Evolutionary conservation across 192 early-diverging fungal genomes (phyloP).

Genomic region (Lunasporangiospora selenospora): DNA sequence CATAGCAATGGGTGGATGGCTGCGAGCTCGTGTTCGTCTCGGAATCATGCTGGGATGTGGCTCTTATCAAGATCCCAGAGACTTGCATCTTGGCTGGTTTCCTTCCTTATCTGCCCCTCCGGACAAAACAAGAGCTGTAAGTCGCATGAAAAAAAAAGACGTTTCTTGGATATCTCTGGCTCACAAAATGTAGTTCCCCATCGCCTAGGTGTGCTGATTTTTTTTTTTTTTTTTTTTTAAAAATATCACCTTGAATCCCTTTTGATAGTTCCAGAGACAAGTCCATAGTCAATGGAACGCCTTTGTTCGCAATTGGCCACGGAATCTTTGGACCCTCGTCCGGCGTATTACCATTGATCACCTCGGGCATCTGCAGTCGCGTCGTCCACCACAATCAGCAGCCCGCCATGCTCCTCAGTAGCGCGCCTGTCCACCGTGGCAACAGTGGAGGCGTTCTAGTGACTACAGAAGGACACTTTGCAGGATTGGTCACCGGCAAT

Average conservation of each 20-base stretch:
- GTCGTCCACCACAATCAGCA: slow-evolving; percentile 21
- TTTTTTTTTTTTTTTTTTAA: neutral
- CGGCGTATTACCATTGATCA: slow-evolving; percentile 31
- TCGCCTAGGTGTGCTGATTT: too few relatives aligned
- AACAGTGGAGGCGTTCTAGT: slow-evolving; percentile 50
- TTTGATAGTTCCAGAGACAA: slow-evolving; percentile 19
- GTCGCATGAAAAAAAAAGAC: too few relatives aligned
- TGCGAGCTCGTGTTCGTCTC: slow-evolving; percentile 43
- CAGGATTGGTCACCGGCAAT: slow-evolving; percentile 45
- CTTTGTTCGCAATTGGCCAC: slow-evolving; percentile 47
- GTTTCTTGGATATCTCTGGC: too few relatives aligned
- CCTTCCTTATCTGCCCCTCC: slow-evolving; percentile 26
- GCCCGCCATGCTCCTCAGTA: slow-evolving; percentile 43
- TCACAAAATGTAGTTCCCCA: too few relatives aligned
- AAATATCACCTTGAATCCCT: neutral
- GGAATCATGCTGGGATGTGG: slow-evolving; percentile 49
- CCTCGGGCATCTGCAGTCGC: slow-evolving; percentile 43
- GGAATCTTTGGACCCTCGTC: slow-evolving; percentile 48
- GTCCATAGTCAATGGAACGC: slow-evolving; percentile 28
- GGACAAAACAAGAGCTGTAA: slow-evolving; percentile 30
- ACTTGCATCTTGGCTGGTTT: slow-evolving; percentile 37
- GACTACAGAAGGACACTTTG: slow-evolving; percentile 29
- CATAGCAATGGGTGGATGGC: slow-evolving; percentile 44
- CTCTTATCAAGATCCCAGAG: slow-evolving; percentile 45
- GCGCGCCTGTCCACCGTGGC: slow-evolving; percentile 47